phyloP scores from a whole-genome alignment of 495 filamentous ascomycete genomes.

The Xylaria curta region DNA sequence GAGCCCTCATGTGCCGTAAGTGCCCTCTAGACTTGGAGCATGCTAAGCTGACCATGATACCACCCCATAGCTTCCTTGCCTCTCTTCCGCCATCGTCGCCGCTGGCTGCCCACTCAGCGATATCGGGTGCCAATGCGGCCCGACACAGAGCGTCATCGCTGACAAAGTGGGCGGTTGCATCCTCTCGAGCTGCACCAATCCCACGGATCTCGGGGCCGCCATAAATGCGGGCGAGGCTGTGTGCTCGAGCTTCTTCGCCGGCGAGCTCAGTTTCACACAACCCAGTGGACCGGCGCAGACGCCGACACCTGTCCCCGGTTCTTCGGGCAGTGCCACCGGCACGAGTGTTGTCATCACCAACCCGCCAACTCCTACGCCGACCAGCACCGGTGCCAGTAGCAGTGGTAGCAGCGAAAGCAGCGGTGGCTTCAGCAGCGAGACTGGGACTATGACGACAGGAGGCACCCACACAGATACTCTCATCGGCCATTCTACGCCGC shows the following conservation, averaged over 20 bases:
- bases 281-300: not conserved
- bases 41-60: not conserved
- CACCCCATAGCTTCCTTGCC: constrained; percentile 32
- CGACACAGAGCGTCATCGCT: constrained; percentile 30
- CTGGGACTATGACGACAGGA: not conserved
- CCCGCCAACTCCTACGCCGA: constrained; percentile 6
- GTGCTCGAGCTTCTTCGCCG: constrained; percentile 37
- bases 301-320: not conserved
- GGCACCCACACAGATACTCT: constrained; percentile 25
- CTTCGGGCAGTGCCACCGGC: not conserved
- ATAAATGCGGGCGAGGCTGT: constrained; percentile 31
- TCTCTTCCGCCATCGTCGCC: constrained; percentile 36
- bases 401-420: not conserved
- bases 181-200: constrained; percentile 26
- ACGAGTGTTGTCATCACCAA: constrained; percentile 8
- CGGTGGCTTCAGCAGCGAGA: constrained; percentile 1
- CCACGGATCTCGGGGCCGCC: constrained; percentile 25
- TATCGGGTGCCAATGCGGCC: constrained; percentile 31
- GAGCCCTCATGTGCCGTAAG: constrained; percentile 29
- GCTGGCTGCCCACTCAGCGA: constrained; percentile 36
- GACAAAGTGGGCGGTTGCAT: constrained; percentile 22
- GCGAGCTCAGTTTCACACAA: constrained; percentile 21
- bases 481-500: constrained; percentile 1
- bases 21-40: not conserved
- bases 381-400: not conserved